Evolutionary conservation across 805 yeast genomes (phyloP).

Genomic region (Lachancea cidri): DNA sequence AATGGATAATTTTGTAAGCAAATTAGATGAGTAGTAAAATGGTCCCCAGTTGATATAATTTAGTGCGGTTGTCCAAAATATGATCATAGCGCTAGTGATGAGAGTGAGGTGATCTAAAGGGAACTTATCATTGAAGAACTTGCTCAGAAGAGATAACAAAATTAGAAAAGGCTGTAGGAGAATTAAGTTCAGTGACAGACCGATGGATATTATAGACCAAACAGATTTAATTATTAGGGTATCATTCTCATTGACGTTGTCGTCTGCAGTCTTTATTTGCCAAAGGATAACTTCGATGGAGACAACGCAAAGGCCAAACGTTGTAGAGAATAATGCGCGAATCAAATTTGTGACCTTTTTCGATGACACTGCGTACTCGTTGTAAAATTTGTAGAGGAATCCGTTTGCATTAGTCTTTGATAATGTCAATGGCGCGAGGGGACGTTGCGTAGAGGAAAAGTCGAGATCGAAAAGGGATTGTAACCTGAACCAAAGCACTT

Average conservation of each 20-base stretch:
- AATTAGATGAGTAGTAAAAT: conserved; percentile 22
- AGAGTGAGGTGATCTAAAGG: conserved; percentile 20
- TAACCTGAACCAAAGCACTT: conserved; percentile 19
- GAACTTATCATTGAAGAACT: conserved; percentile 27
- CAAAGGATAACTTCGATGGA: conserved; percentile 31
- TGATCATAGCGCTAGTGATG: conserved; percentile 15
- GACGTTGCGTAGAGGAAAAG: conserved; percentile 8
- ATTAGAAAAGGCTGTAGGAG: conserved; percentile 30
- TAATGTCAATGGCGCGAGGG: conserved; percentile 6
- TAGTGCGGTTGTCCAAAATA: conserved; percentile 13
- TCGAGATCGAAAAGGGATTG: conserved; percentile 23
- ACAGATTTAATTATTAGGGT: conserved; percentile 17
- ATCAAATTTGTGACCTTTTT: conserved; percentile 14
- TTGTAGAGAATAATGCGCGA: conserved; percentile 23
- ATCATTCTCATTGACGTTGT: conserved; percentile 12
- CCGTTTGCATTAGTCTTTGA: conserved; percentile 14
- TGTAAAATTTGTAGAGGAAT: conserved; percentile 26
- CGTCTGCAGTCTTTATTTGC: conserved; percentile 27
- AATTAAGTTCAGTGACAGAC: conserved; percentile 20
- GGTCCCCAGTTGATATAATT: conserved; percentile 26
- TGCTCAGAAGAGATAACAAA: conserved; percentile 24
- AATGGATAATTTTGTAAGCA: conserved; percentile 30
- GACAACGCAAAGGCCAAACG: conserved; percentile 25
- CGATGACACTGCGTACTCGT: conserved; percentile 30
- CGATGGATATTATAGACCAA: conserved; percentile 27